Evolutionary conservation across 2,329 filamentous ascomycete genomes (phyloP).

Genomic region (Neonectria punicea): DNA sequence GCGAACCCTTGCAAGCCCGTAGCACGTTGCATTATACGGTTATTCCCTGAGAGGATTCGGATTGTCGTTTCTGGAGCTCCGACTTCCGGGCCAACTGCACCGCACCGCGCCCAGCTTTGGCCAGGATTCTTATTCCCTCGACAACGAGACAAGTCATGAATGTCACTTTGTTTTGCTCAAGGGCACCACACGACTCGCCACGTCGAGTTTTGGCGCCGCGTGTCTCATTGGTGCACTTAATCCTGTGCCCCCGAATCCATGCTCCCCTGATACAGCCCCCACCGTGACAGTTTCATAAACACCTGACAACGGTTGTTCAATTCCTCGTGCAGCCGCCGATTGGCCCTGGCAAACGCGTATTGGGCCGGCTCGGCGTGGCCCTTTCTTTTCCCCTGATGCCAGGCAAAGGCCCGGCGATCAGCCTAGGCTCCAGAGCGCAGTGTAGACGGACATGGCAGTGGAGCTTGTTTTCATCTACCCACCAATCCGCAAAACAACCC

Average conservation of each 20-base stretch:
- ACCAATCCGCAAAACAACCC: background rate
- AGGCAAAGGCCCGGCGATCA: background rate
- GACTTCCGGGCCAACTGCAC: background rate
- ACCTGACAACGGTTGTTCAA: background rate
- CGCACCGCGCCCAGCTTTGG: background rate
- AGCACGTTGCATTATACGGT: background rate
- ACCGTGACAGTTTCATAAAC: slow-evolving; percentile 1
- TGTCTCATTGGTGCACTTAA: background rate
- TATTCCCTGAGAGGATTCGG: background rate
- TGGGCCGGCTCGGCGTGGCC: background rate
- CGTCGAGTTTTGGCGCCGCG: background rate
- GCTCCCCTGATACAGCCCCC: background rate
- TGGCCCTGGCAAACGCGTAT: background rate
- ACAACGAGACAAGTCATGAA: no score
- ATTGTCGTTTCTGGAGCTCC: background rate
- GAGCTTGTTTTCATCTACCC: background rate
- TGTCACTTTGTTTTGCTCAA: background rate
- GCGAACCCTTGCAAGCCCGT: background rate
- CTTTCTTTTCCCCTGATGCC: background rate
- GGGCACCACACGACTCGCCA: background rate
- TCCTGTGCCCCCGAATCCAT: background rate
- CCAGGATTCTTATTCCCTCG: background rate
- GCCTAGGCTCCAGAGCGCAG: background rate
- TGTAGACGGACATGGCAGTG: background rate
- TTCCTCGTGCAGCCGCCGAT: background rate